Evolutionary conservation across 176 grass and related monocot species (phyloP).

Genomic region (Calamus simplicifolius): DNA sequence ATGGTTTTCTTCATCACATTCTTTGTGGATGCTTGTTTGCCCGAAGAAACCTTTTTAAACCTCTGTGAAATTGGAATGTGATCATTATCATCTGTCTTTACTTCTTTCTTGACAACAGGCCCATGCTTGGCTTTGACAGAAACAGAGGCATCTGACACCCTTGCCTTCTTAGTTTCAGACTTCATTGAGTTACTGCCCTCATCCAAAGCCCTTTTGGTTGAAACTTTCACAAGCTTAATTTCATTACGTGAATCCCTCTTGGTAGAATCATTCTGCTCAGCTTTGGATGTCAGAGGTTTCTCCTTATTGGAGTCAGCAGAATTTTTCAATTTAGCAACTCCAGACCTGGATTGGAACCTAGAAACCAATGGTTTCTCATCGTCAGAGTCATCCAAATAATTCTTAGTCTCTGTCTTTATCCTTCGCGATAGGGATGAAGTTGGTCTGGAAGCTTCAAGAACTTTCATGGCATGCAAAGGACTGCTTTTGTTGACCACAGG

Average conservation of each 20-base stretch:
- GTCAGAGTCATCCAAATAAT: conserved; percentile 70
- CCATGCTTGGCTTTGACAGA: not conserved
- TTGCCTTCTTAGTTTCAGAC: conserved; percentile 58
- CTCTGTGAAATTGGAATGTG: conserved; percentile 37
- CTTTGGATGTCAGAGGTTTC: not conserved
- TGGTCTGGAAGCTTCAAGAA: not conserved
- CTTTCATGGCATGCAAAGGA: not conserved
- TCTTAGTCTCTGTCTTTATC: conserved; percentile 1
- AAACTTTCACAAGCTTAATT: conserved; percentile 20
- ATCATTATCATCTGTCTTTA: conserved; percentile 45
- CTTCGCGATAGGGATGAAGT: not conserved
- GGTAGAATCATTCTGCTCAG: conserved; percentile 20
- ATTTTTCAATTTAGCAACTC: conserved; percentile 3
- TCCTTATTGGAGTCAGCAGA: not conserved
- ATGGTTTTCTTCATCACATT: conserved; percentile 37
- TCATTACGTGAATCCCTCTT: conserved; percentile 25
- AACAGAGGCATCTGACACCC: conserved; percentile 31
- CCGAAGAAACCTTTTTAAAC: conserved; percentile 57
- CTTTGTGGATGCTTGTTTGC: conserved; percentile 39
- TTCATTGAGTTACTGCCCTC: conserved; percentile 20
- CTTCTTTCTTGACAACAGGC: not conserved
- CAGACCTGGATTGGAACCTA: conserved; percentile 34
- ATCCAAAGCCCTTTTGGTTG: conserved; percentile 54
- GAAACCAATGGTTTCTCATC: conserved; percentile 77
- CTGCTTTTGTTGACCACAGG: conserved; percentile 2